Evolutionary conservation across 495 filamentous ascomycete species (phyloP).

Genomic region (Aspergillus coremiiformis): DNA sequence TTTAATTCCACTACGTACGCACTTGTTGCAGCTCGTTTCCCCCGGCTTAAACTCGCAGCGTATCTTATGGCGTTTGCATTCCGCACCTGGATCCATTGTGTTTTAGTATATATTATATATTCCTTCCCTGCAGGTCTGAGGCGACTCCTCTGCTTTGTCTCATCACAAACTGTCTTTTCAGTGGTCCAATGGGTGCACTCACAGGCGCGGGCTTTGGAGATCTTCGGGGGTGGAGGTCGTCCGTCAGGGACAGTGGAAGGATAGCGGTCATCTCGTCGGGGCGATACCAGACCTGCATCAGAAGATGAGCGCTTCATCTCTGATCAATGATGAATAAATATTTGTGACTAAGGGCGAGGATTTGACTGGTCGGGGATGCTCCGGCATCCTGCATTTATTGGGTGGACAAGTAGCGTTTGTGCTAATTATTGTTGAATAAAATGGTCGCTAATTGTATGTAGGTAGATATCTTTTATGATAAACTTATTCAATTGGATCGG

Average conservation of each 20-base stretch:
- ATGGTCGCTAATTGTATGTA: background rate
- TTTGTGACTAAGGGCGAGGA: slow-evolving; percentile 5
- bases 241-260: slow-evolving; percentile 19
- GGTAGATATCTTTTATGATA: no score
- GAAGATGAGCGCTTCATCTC: slow-evolving; percentile 38
- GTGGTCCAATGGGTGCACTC: slow-evolving; percentile 11
- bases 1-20: slow-evolving; percentile 40
- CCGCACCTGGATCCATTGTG: slow-evolving; percentile 26
- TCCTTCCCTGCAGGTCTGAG: background rate
- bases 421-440: background rate
- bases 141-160: background rate
- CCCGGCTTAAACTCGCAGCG: slow-evolving; percentile 40
- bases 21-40: slow-evolving; percentile 39
- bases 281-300: slow-evolving; percentile 33
- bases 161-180: background rate
- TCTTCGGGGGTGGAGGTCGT: slow-evolving; percentile 24
- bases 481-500: background rate
- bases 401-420: slow-evolving; percentile 1
- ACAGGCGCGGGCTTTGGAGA: slow-evolving; percentile 45
- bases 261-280: slow-evolving; percentile 17
- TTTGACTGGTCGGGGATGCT: slow-evolving; percentile 32
- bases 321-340: slow-evolving; percentile 20
- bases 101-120: slow-evolving; percentile 3
- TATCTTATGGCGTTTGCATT: slow-evolving; percentile 44
- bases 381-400: slow-evolving; percentile 27